Base-by-base conservation (phyloP, 805 yeast species). In the Candida anglica region DNA sequence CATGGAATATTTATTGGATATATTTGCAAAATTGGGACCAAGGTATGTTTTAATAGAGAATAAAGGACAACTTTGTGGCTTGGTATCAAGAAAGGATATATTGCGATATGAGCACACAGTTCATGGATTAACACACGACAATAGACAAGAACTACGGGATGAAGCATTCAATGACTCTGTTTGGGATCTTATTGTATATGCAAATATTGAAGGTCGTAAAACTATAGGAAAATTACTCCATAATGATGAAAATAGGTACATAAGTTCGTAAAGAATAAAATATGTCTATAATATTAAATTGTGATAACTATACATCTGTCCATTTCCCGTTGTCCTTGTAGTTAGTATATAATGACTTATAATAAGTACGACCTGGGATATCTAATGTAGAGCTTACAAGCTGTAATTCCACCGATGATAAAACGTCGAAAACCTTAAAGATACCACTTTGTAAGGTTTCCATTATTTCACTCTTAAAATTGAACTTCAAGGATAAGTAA, bases 51-150 rank as follows among this genome's bases (percentile, higher is more conserved):
- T 82, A 27, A 81, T 86, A 2, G 82, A 80, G 35, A 38, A 40
- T 9, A 69, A 76, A 7, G 93, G 89, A 2, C 41, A 52, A 2
- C 50, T 86, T 13, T 69, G 69, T 11, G 98, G 98, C 0, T 50
- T 86, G n/a, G 61, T 94, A 1, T 86, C 96, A 0, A 71, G 89
- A 37, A 93, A 93, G 49, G 98, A 89, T 50, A 66, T 91, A 13
- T 57, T 89, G 33, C 68, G 80, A 40, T 86, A 74, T 47, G 83
- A 80, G 43, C 51, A 59, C 37, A 59, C 66, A 8, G 39, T 42
- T n/a, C 63, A 60, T 34, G 50, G 52, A 22, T 27, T 44, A n/a
- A 40, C 51, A 16, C 34, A 39, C 10, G 40, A 41, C 17, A 13
- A 34, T 8, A 19, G 32, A 10, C 31, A 34, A 2, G 50, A 52